A percentile compares a stretch with the other conserved stretches of the same genome.
Evolutionary conservation across 2,329 filamentous ascomycete genomes (phyloP).

Genomic region (Ophiocordyceps unilateralis): DNA sequence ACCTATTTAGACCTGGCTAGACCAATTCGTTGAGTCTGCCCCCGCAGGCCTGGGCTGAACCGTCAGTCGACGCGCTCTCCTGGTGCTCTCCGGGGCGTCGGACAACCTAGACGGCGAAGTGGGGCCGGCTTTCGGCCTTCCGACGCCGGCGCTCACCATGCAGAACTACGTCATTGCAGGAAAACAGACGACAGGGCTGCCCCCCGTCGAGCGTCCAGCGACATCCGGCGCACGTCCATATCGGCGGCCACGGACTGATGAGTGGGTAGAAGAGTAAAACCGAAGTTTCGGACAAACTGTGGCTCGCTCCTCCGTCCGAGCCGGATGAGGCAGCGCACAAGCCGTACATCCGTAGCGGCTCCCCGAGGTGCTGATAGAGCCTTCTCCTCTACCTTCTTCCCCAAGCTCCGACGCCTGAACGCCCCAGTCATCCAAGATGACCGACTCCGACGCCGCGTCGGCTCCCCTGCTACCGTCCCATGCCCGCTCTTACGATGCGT

Average conservation of each 20-base stretch:
- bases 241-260: too few relatives aligned
- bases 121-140: neutral
- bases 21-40: neutral
- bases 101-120: neutral
- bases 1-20: neutral
- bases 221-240: neutral
- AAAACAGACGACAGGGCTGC: neutral
- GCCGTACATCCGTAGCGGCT: neutral
- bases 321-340: neutral
- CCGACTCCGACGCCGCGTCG: neutral
- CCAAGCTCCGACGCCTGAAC: too few relatives aligned
- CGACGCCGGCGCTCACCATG: too few relatives aligned
- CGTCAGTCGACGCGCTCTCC: neutral
- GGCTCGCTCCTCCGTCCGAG: neutral
- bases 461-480: neutral
- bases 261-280: neutral
- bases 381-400: too few relatives aligned
- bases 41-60: neutral
- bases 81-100: neutral
- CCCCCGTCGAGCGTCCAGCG: neutral
- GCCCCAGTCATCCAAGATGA: neutral
- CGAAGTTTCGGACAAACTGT: neutral
- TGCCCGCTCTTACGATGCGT: neutral
- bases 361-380: too few relatives aligned
- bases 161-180: neutral